Percentiles rank a stretch among this genome's conserved stretches.
Evolutionary conservation across 169 alveolate species (phyloP).

Genomic region (Cystoisospora suis): DNA sequence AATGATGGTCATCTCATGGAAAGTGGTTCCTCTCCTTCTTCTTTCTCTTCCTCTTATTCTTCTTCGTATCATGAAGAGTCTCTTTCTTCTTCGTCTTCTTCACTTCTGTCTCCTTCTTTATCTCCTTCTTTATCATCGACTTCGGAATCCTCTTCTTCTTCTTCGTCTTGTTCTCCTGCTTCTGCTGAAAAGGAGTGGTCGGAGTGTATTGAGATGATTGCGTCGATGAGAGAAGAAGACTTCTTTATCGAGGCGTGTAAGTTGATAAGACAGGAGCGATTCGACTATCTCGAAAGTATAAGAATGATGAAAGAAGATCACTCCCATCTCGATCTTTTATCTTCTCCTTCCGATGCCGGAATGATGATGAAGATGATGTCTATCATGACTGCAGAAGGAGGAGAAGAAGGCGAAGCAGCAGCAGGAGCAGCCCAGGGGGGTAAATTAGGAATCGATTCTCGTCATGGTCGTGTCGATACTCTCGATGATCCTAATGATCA

Average conservation of each 20-base stretch:
- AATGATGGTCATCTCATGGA: too few relatives aligned
- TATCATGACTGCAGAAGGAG: too few relatives aligned
- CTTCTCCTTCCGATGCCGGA: too few relatives aligned
- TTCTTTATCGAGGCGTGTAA: neutral
- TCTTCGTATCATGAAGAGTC: neutral
- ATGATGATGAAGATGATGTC: too few relatives aligned
- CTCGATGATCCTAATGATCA: too few relatives aligned
- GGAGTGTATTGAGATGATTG: neutral
- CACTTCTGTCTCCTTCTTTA: neutral
- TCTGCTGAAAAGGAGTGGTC: neutral
- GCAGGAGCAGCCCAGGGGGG: too few relatives aligned
- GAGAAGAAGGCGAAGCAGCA: too few relatives aligned
- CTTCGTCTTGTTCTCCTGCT: neutral
- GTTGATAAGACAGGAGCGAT: neutral
- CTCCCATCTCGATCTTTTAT: conserved; percentile 63
- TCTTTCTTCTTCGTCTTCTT: neutral
- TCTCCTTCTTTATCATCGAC: neutral
- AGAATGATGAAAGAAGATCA: conserved; percentile 65
- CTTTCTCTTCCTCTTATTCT: too few relatives aligned
- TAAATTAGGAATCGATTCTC: too few relatives aligned
- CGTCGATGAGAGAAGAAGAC: conserved; percentile 5
- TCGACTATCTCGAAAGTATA: neutral
- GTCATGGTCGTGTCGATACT: too few relatives aligned
- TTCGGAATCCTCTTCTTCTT: neutral
- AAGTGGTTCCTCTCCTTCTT: too few relatives aligned